These are phyloP conservation scores for Stemphylium lycopersici DNA, from an alignment of 2,329 filamentous ascomycete genomes.

Conservation along the genomic window DNA sequence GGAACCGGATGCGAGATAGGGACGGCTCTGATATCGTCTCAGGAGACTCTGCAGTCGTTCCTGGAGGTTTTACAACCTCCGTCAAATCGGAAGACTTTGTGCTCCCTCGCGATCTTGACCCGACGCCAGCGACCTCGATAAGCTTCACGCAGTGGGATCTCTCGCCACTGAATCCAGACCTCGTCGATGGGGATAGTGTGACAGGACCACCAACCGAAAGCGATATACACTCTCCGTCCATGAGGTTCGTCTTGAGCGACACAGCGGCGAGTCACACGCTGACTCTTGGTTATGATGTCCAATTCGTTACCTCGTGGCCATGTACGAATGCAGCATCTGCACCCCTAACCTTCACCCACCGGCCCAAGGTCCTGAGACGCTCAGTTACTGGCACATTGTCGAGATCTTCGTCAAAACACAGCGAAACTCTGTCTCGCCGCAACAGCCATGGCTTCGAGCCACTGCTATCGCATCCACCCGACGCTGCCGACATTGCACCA, in stretches of 20 bases:
- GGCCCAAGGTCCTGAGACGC: slow-evolving; percentile 32
- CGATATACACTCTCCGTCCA: slow-evolving; percentile 35
- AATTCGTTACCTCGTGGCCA: slow-evolving; percentile 62
- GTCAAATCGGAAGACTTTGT: slow-evolving; percentile 46
- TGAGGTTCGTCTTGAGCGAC: slow-evolving; percentile 43
- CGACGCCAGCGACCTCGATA: slow-evolving; percentile 22
- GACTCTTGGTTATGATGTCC: slow-evolving; percentile 57
- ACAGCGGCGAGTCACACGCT: slow-evolving; percentile 24
- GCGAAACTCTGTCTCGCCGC: slow-evolving; percentile 34
- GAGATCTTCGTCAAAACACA: slow-evolving; percentile 43
- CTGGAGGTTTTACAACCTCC: slow-evolving; percentile 21
- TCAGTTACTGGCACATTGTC: slow-evolving; percentile 33
- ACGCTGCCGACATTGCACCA: slow-evolving; percentile 34
- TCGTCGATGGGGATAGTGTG: slow-evolving; percentile 30
- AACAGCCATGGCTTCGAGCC: slow-evolving; percentile 46
- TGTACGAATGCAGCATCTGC: slow-evolving; percentile 54
- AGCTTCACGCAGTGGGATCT: slow-evolving; percentile 39
- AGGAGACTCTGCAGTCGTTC: slow-evolving; percentile 45
- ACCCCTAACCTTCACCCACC: slow-evolving; percentile 18
- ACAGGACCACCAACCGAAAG: slow-evolving; percentile 21
- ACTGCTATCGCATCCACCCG: slow-evolving; percentile 42
- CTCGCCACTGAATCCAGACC: slow-evolving; percentile 27
- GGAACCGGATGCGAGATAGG: slow-evolving; percentile 50
- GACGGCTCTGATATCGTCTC: slow-evolving; percentile 37
- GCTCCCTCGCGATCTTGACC: slow-evolving; percentile 43